Evolutionary conservation across 2,329 filamentous ascomycete genomes (phyloP).

Genomic region (Celoporthe dispersa): DNA sequence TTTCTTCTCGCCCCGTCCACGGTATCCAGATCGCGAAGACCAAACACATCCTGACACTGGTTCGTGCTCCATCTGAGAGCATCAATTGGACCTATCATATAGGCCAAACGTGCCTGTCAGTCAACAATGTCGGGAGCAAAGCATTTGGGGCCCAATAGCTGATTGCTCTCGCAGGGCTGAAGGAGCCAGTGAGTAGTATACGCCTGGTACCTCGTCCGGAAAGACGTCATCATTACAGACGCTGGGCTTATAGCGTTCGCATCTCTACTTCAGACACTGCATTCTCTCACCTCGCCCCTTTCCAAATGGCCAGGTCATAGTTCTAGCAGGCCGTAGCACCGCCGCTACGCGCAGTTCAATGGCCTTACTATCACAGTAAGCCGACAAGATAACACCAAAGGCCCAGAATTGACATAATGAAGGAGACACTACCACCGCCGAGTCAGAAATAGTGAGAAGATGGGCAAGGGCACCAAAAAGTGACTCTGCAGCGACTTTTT

Average conservation of each 20-base stretch:
- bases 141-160: not conserved
- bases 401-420: not conserved
- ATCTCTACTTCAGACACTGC: not conserved
- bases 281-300: not conserved
- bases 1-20: constrained; percentile 55
- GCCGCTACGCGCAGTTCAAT: not conserved
- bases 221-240: not conserved
- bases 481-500: not conserved
- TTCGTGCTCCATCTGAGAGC: not conserved
- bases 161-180: constrained; percentile 37
- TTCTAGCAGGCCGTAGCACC: not conserved
- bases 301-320: not conserved
- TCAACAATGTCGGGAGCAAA: not conserved
- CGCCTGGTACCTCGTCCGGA: not conserved
- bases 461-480: not conserved
- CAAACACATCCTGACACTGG: constrained; percentile 48
- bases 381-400: not conserved
- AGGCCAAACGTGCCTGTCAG: not conserved
- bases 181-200: not conserved
- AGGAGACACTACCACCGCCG: not conserved
- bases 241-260: not conserved
- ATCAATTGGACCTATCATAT: not conserved
- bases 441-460: not conserved
- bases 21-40: constrained; percentile 58
- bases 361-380: not conserved